These are phyloP conservation scores for Lactarius pseudohatsudake DNA, from an alignment of 768 basidiomycete species.

Conservation along the genomic window DNA sequence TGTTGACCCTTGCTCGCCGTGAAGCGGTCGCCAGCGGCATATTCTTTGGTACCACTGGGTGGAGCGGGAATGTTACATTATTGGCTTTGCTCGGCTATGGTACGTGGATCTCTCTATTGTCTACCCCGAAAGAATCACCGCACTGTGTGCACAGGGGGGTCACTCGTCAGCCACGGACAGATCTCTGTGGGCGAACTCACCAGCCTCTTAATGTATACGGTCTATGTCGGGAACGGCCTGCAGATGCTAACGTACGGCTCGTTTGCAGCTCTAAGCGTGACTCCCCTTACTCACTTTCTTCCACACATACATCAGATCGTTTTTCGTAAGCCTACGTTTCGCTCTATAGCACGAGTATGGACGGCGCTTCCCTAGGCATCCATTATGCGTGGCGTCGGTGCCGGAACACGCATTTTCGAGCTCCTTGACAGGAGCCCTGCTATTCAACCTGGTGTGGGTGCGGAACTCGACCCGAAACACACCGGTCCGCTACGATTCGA, in stretches of 20 bases:
- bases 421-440: slow-evolving; percentile 78
- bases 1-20: slow-evolving; percentile 75
- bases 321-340: slow-evolving; percentile 39
- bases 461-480: slow-evolving; percentile 51
- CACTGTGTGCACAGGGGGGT: slow-evolving; percentile 59
- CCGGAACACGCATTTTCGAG: slow-evolving; percentile 91
- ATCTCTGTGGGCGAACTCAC: slow-evolving; percentile 94
- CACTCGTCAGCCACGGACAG: slow-evolving; percentile 80
- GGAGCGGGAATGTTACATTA: slow-evolving; percentile 92
- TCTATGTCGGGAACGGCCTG: slow-evolving; percentile 80
- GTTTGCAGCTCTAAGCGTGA: slow-evolving; percentile 1
- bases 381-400: slow-evolving; percentile 96
- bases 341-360: slow-evolving; percentile 36
- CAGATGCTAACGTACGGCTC: slow-evolving; percentile 71
- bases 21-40: slow-evolving; percentile 90
- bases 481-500: slow-evolving; percentile 80
- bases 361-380: slow-evolving; percentile 55
- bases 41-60: slow-evolving; percentile 89
- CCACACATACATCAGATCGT: slow-evolving; percentile 38
- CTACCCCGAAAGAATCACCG: not conserved
- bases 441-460: slow-evolving; percentile 65
- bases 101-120: slow-evolving; percentile 35
- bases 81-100: slow-evolving; percentile 91
- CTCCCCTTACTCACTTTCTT: not conserved
- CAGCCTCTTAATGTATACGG: slow-evolving; percentile 85